Evolutionary conservation across 345 rosid species (phyloP).

Genomic region (Nephelium lappaceum): DNA sequence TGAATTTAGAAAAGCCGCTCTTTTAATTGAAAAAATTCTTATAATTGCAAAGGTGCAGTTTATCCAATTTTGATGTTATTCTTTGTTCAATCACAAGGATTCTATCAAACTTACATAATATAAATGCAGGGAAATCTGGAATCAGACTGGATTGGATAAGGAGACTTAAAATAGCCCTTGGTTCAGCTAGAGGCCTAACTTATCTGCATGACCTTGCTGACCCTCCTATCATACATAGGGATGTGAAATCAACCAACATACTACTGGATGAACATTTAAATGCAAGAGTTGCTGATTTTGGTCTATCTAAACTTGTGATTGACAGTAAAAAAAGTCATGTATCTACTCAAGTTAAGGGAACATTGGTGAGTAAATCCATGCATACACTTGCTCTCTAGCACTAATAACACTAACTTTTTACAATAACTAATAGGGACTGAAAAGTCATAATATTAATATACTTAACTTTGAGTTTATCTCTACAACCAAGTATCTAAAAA

Average conservation of each 20-base stretch:
- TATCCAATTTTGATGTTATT: neutral
- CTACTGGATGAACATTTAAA: conserved; percentile 68
- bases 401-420: neutral
- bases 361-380: conserved; percentile 59
- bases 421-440: no score
- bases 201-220: conserved; percentile 89
- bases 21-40: neutral
- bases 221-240: conserved; percentile 92
- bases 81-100: neutral
- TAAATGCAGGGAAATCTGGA: conserved; percentile 65
- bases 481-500: neutral
- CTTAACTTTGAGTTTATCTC: no score
- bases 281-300: conserved; percentile 89
- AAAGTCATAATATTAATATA: no score
- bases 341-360: conserved; percentile 91
- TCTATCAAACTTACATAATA: neutral
- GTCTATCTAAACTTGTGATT: conserved; percentile 71
- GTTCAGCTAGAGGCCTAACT: conserved; percentile 74
- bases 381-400: neutral
- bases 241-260: conserved; percentile 76
- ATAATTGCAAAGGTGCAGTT: neutral
- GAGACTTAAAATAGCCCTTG: conserved; percentile 77
- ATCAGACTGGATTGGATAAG: conserved; percentile 73
- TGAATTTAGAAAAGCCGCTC: neutral
- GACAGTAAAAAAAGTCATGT: conserved; percentile 64